Evolutionary conservation across 140 eudicot species (phyloP).

Genomic region (Cichorium intybus): DNA sequence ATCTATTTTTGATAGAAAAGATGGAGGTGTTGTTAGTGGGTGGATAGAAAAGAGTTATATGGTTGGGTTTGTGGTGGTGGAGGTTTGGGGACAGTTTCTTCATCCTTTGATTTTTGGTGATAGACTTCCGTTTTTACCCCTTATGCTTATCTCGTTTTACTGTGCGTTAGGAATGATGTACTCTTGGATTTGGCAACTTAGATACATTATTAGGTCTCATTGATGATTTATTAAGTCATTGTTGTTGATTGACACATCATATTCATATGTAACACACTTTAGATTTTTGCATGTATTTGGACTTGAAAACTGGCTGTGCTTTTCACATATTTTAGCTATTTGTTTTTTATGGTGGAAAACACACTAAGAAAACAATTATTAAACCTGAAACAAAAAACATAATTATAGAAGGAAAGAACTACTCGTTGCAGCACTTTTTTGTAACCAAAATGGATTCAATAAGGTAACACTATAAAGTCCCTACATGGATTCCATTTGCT

Average conservation of each 20-base stretch:
- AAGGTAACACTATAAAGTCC: no score
- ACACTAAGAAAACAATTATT: no score
- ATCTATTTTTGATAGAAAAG: conserved; percentile 27
- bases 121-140: conserved; percentile 75
- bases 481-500: no score
- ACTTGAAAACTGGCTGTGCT: not conserved
- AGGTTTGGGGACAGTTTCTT: conserved; percentile 77
- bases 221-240: conserved; percentile 28
- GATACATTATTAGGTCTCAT: conserved; percentile 36
- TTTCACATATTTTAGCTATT: not conserved
- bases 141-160: conserved; percentile 73
- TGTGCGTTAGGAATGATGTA: conserved; percentile 85
- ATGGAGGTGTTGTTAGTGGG: conserved; percentile 35
- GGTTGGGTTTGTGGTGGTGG: conserved; percentile 69
- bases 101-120: conserved; percentile 63
- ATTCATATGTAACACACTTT: not conserved
- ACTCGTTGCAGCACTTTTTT: no score
- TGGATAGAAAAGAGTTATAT: conserved; percentile 67
- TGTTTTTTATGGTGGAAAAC: not conserved
- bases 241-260: conserved; percentile 2
- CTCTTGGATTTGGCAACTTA: conserved; percentile 97
- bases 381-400: no score
- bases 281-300: not conserved
- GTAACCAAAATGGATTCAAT: no score
- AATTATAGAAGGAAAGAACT: no score